Conservation (phyloP, 2,329 filamentous ascomycete genomes). For the Scortechinia acanthostroma region DNA sequence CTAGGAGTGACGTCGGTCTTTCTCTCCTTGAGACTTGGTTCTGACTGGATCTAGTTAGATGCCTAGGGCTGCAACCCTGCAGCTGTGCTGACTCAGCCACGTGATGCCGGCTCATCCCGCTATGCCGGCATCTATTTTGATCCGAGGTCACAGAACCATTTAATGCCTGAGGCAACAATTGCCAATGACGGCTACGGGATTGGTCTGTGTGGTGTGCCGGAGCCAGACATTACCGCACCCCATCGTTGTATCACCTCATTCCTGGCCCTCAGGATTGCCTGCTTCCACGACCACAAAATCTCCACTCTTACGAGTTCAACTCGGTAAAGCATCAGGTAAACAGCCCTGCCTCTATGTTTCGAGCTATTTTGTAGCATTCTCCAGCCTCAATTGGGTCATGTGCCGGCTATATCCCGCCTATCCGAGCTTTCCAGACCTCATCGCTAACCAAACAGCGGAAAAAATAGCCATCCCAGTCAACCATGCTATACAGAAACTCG, state of each 20-base stretch:
- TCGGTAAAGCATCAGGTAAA: constrained; percentile 19
- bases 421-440: neutral
- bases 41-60: no score
- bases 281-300: constrained; percentile 14
- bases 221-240: neutral
- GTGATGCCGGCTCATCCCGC: no score
- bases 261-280: constrained; percentile 15
- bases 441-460: constrained; percentile 8
- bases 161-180: neutral
- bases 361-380: constrained; percentile 1
- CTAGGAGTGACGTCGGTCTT: no score
- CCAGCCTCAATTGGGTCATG: neutral
- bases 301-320: constrained; percentile 22
- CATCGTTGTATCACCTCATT: neutral
- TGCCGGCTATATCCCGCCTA: neutral
- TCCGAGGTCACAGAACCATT: no score
- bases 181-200: no score
- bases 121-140: no score
- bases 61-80: no score
- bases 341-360: constrained; percentile 17
- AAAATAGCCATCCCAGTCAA: constrained; percentile 18
- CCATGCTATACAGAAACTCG: constrained; percentile 34
- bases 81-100: no score
- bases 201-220: neutral
- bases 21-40: no score